Percentiles rank a stretch among this genome's conserved stretches.
Evolutionary conservation across 2,329 filamentous ascomycete genomes (phyloP).

Genomic region (Tolypocladium album): DNA sequence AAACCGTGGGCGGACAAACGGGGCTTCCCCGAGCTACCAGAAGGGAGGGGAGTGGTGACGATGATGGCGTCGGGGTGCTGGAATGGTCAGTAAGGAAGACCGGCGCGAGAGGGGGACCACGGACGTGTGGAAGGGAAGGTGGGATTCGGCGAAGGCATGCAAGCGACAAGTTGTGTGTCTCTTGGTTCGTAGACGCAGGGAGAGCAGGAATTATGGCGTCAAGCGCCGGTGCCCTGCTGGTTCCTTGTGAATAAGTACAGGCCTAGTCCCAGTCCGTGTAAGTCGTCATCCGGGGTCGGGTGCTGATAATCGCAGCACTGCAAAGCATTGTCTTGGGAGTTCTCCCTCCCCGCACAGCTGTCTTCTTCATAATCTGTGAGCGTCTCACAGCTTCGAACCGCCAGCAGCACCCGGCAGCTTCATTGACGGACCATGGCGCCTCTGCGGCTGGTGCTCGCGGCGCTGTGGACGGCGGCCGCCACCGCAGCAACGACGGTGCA

Average conservation of each 20-base stretch:
- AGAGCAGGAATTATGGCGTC: neutral
- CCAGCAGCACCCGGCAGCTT: neutral
- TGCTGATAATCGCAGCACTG: neutral
- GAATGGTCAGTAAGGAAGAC: neutral
- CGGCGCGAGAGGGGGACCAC: too few species aligned
- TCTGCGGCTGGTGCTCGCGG: neutral
- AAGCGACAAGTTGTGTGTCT: neutral
- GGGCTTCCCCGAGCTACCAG: neutral
- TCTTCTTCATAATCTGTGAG: neutral
- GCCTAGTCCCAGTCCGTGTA: neutral
- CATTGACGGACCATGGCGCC: neutral
- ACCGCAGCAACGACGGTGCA: conserved; percentile 1
- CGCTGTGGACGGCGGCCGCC: neutral
- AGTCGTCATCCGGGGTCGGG: neutral
- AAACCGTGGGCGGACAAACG: neutral
- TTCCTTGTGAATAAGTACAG: neutral
- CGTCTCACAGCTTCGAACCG: neutral
- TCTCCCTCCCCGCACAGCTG: neutral
- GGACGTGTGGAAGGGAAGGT: neutral
- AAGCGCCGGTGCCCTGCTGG: neutral
- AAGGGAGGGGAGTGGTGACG: neutral
- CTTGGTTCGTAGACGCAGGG: too few species aligned
- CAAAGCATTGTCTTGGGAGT: neutral
- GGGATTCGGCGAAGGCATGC: neutral
- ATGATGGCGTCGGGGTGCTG: neutral